Conservation (phyloP, 768 basidiomycete species). For the Multifurca ochricompacta region DNA sequence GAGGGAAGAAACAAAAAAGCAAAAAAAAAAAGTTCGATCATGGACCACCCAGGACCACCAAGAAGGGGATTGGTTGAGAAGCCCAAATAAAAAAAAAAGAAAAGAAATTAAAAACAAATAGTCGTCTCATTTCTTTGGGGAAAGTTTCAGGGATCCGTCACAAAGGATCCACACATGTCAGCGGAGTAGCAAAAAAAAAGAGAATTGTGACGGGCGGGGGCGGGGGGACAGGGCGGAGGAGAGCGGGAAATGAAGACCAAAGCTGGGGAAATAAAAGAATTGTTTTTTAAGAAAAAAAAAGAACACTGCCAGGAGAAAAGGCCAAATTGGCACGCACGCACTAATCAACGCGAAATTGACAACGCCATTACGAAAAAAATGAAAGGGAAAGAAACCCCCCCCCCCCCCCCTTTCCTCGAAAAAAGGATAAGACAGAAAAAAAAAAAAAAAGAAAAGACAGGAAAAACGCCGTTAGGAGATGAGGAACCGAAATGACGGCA, state of each 20-base stretch:
- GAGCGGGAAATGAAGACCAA: neutral
- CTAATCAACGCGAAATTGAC: no score
- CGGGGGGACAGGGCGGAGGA: no score
- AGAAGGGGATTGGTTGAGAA: neutral
- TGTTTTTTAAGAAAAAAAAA: neutral
- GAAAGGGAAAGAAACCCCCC: neutral
- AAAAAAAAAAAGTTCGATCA: neutral
- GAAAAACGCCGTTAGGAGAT: slow-evolving; percentile 5
- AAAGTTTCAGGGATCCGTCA: slow-evolving; percentile 3
- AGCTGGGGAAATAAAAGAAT: neutral
- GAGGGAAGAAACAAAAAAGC: neutral
- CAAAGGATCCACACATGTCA: slow-evolving; percentile 9
- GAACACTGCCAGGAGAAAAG: neutral
- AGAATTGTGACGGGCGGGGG: no score
- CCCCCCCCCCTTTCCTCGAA: no score
- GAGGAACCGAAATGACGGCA: slow-evolving; percentile 4
- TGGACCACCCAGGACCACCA: neutral
- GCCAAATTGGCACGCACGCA: neutral
- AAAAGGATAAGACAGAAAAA: slow-evolving; percentile 3
- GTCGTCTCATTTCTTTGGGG: neutral
- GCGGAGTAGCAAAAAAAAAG: slow-evolving; percentile 1
- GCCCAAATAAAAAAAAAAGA: neutral
- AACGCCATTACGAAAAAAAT: no score
- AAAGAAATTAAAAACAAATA: no score
- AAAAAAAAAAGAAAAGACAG: slow-evolving; percentile 2